phyloP scores from a whole-genome alignment of 2,329 filamentous ascomycete species.

The Phialophora verrucosa region DNA sequence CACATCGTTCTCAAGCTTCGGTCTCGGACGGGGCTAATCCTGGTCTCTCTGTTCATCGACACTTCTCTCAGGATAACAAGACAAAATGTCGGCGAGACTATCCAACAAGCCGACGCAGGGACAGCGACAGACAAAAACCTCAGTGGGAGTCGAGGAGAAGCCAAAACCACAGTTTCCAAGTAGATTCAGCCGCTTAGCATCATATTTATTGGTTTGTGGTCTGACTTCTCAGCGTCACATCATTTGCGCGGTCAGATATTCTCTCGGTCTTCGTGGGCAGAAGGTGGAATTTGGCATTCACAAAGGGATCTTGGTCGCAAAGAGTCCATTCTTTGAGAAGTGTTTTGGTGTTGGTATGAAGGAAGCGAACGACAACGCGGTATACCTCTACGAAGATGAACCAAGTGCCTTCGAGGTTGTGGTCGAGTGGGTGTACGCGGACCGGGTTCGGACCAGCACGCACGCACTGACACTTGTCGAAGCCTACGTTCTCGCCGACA shows the following conservation, averaged over 20 bases:
- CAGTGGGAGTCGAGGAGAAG: background rate
- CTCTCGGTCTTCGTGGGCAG: slow-evolving; percentile 25
- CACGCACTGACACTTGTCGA: background rate
- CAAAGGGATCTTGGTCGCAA: slow-evolving; percentile 17
- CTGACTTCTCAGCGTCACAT: background rate
- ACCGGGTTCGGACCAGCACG: background rate
- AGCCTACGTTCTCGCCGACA: slow-evolving; percentile 20
- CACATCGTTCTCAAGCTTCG: background rate
- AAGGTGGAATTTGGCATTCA: slow-evolving; percentile 18
- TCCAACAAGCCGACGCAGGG: no score
- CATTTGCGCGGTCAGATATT: background rate
- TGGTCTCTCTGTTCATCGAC: background rate
- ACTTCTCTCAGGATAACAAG: background rate
- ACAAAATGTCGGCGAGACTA: background rate
- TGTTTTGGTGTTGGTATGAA: slow-evolving; percentile 23
- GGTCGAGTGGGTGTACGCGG: slow-evolving; percentile 26
- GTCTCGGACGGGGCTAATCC: background rate
- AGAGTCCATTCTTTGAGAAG: slow-evolving; percentile 25
- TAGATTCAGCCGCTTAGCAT: background rate
- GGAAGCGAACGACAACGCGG: slow-evolving; percentile 13
- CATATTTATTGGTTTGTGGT: background rate
- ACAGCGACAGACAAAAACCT: background rate
- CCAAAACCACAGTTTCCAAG: background rate
- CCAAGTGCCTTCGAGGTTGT: slow-evolving; percentile 19
- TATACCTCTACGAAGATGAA: slow-evolving; percentile 25